These are phyloP conservation scores for Xylariales sp. DNA, from an alignment of 2,329 filamentous ascomycete genomes.

Conservation along the genomic window DNA sequence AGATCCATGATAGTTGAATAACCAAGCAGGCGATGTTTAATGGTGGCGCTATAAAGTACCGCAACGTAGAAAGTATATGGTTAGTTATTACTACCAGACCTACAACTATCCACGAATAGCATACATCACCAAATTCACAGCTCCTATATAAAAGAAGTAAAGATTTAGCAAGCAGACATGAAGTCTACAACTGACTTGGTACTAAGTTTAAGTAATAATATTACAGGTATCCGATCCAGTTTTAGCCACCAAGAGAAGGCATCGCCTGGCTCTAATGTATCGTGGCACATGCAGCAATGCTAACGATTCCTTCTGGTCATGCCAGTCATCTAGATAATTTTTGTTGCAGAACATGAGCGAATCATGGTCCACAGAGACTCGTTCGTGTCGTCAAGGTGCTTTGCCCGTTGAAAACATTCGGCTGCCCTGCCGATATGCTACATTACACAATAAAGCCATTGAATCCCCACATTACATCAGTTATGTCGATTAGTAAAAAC, in stretches of 20 bases:
- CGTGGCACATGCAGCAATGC: conserved; percentile 30
- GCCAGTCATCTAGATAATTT: conserved; percentile 25
- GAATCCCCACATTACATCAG: conserved; percentile 27
- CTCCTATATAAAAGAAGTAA: no score
- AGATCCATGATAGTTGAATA: no score
- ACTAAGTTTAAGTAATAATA: conserved; percentile 29
- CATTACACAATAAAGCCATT: conserved; percentile 37
- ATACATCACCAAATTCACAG: not conserved
- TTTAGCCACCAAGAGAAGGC: conserved; percentile 16
- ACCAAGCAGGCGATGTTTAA: no score
- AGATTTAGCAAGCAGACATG: not conserved
- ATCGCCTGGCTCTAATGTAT: conserved; percentile 25
- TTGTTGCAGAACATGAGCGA: conserved; percentile 12
- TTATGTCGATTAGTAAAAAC: conserved; percentile 14
- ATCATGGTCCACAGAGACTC: conserved; percentile 26
- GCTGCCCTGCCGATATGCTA: conserved; percentile 30
- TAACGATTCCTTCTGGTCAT: conserved; percentile 13
- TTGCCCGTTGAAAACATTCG: conserved; percentile 18
- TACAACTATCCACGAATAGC: not conserved
- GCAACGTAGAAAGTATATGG: no score
- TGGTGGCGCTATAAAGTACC: no score
- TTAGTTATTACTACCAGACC: no score
- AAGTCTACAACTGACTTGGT: conserved; percentile 14
- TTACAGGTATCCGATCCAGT: conserved; percentile 31
- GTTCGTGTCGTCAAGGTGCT: conserved; percentile 23